Percentiles rank a stretch among this genome's conserved stretches.
Evolutionary conservation across 1,139 yeast species (phyloP).

Genomic region (Hansenula anomala): DNA sequence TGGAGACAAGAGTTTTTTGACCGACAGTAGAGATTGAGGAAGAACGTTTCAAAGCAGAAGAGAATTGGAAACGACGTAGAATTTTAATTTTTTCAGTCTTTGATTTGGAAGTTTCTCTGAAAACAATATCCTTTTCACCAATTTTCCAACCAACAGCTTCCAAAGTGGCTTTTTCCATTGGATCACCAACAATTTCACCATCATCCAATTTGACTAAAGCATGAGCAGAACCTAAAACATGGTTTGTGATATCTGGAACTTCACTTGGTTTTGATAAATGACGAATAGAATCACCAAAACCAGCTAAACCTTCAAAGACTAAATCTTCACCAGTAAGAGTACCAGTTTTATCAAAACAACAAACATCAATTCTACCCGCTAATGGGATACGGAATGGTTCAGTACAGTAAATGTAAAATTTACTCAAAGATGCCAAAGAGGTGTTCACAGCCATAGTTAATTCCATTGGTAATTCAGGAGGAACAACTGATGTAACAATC

Average conservation of each 20-base stretch:
- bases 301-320: constrained; percentile 95
- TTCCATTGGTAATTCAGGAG: constrained; percentile 99
- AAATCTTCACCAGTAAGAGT: constrained; percentile 96
- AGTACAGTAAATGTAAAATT: constrained; percentile 89
- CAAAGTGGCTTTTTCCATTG: constrained; percentile 96
- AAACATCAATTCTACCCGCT: constrained; percentile 97
- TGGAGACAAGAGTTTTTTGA: constrained; percentile 70
- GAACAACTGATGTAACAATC: constrained; percentile 95
- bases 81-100: constrained; percentile 55
- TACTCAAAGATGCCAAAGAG: constrained; percentile 81
- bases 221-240: constrained; percentile 91
- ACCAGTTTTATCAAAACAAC: constrained; percentile 98
- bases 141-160: constrained; percentile 86
- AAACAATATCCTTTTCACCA: constrained; percentile 65
- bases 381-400: constrained; percentile 98
- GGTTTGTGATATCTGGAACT: constrained; percentile 62
- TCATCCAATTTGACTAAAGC: constrained; percentile 91
- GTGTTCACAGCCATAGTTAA: constrained; percentile 96
- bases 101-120: constrained; percentile 35
- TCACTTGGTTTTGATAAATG: constrained; percentile 53
- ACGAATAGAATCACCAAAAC: constrained; percentile 52
- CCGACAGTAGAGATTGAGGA: constrained; percentile 76
- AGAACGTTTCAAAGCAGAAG: constrained; percentile 93
- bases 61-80: constrained; percentile 92
- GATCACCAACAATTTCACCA: constrained; percentile 98